Evolutionary conservation across 176 grass and related monocot genomes (phyloP).

Genomic region (Zoysia japonica): DNA sequence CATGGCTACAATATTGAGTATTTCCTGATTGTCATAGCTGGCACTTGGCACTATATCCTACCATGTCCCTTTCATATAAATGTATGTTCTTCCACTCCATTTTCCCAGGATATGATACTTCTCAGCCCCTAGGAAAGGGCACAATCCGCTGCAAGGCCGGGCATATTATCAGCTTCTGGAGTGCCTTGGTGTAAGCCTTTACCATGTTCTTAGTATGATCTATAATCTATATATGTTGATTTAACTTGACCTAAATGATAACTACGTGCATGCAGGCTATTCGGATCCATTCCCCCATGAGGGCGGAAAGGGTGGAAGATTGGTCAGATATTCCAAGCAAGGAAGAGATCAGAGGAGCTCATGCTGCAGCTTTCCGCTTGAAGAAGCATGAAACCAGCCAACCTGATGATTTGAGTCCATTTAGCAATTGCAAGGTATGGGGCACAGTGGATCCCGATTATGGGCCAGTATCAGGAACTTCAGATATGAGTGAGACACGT

Average conservation of each 20-base stretch:
- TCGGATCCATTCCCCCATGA: conserved; percentile 92
- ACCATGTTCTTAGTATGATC: not conserved
- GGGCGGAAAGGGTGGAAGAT: conserved; percentile 74
- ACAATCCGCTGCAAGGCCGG: conserved; percentile 94
- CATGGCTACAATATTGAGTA: not conserved
- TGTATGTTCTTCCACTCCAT: conserved; percentile 39
- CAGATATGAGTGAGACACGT: conserved; percentile 67
- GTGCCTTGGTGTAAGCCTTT: conserved; percentile 80
- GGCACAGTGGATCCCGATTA: conserved; percentile 60
- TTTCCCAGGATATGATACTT: conserved; percentile 89
- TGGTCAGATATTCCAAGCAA: conserved; percentile 87
- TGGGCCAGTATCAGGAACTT: conserved; percentile 74
- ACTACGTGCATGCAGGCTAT: conserved; percentile 61
- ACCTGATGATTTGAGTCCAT: conserved; percentile 49
- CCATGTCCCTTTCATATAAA: not conserved
- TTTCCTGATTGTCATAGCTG: conserved; percentile 22
- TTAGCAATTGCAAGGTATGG: conserved; percentile 94
- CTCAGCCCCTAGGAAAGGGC: conserved; percentile 77
- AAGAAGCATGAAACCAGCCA: conserved; percentile 55
- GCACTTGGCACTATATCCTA: not conserved
- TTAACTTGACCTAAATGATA: not conserved
- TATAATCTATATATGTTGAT: not conserved
- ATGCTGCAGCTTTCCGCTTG: conserved; percentile 67
- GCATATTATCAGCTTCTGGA: conserved; percentile 99
- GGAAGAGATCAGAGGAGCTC: conserved; percentile 64